A percentile compares a stretch with the other conserved stretches of the same genome.
These are phyloP conservation scores for Omphalotus guepiniiformis DNA, from an alignment of 768 basidiomycete genomes.

Conservation along the genomic window DNA sequence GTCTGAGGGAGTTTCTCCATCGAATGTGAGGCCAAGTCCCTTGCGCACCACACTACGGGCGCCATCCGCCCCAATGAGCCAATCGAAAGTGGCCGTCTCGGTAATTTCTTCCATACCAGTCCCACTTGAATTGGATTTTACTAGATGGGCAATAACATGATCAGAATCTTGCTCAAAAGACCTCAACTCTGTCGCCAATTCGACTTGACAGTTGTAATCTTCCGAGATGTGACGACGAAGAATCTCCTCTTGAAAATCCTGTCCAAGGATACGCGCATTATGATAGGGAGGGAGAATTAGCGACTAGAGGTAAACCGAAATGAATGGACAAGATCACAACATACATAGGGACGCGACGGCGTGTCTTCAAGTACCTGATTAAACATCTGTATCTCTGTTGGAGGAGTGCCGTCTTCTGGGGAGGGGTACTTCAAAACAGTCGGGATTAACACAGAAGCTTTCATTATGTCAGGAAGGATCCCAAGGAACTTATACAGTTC, in stretches of 20 bases:
- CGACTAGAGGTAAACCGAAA: too few relatives aligned
- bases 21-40: conserved; percentile 35
- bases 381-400: not conserved
- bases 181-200: conserved; percentile 29
- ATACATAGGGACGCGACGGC: conserved; percentile 17
- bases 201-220: conserved; percentile 25
- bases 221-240: conserved; percentile 24
- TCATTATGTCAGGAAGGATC: conserved; percentile 13
- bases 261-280: conserved; percentile 19
- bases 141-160: conserved; percentile 24
- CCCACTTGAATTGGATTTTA: conserved; percentile 16
- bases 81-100: conserved; percentile 24
- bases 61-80: conserved; percentile 39
- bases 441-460: not conserved
- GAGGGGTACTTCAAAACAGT: conserved; percentile 11
- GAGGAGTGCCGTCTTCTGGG: conserved; percentile 9
- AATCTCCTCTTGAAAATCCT: conserved; percentile 25
- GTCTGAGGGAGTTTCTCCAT: conserved; percentile 32
- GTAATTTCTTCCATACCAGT: conserved; percentile 23
- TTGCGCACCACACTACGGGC: conserved; percentile 35
- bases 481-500: conserved; percentile 24
- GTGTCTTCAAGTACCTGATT: conserved; percentile 11
- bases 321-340: too few relatives aligned
- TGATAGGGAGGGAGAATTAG: not conserved
- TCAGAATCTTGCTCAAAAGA: conserved; percentile 29